Conservation (phyloP, 2,329 filamentous ascomycete species). For the Penicillium sp. region DNA sequence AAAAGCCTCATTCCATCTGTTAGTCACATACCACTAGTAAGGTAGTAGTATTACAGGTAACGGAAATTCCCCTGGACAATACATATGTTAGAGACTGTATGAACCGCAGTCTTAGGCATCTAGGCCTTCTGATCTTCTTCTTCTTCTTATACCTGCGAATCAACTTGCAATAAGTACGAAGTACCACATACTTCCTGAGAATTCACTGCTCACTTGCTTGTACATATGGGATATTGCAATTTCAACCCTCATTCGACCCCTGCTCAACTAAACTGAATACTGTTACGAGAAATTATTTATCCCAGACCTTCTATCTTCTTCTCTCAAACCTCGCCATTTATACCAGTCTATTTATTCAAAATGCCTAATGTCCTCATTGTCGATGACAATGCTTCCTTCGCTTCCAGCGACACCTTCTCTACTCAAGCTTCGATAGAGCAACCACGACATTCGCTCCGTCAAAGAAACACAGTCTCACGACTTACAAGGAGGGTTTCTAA, state of each 20-base stretch:
- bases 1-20: too few relatives aligned
- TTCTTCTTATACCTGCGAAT: not conserved
- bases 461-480: slow-evolving; percentile 8
- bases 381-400: slow-evolving; percentile 13
- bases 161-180: not conserved
- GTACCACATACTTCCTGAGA: not conserved
- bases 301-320: not conserved
- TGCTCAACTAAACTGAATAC: not conserved
- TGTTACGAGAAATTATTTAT: not conserved
- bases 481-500: slow-evolving; percentile 16
- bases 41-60: not conserved
- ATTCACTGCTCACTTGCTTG: not conserved
- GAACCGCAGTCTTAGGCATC: not conserved
- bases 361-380: slow-evolving; percentile 11
- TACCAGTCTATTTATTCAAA: not conserved
- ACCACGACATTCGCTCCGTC: slow-evolving; percentile 2
- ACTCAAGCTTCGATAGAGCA: slow-evolving; percentile 2
- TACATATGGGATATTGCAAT: not conserved
- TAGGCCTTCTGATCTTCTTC: slow-evolving; percentile 1
- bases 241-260: not conserved
- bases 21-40: not conserved
- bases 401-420: slow-evolving; percentile 9
- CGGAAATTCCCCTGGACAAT: not conserved
- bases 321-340: not conserved
- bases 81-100: not conserved